A percentile compares a stretch with the other conserved stretches of the same genome.
Conservation (phyloP, 768 basidiomycete genomes). For the Naganishia randhawae region DNA sequence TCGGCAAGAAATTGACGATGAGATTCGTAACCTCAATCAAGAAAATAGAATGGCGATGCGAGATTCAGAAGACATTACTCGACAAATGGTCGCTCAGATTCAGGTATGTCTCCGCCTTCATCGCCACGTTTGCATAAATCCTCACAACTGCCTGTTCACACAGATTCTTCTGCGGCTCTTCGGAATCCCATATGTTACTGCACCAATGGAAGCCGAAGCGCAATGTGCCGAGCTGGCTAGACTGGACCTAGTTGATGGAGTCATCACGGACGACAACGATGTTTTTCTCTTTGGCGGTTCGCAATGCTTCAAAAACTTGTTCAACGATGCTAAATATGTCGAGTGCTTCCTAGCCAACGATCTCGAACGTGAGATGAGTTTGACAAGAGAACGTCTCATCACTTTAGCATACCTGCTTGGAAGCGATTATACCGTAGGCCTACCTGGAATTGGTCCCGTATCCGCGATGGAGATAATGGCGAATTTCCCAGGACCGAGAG, state of each 20-base stretch:
- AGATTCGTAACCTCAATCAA: slow-evolving; percentile 73
- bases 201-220: slow-evolving; percentile 99
- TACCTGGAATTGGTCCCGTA: slow-evolving; percentile 89
- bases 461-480: slow-evolving; percentile 91
- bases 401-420: slow-evolving; percentile 89
- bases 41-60: slow-evolving; percentile 84
- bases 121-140: slow-evolving; percentile 42
- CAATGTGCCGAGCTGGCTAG: slow-evolving; percentile 89
- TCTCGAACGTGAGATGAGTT: slow-evolving; percentile 76
- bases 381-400: slow-evolving; percentile 80
- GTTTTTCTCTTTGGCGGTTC: slow-evolving; percentile 95
- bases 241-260: slow-evolving; percentile 84
- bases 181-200: slow-evolving; percentile 96
- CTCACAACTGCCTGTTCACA: neutral
- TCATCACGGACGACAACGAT: slow-evolving; percentile 98
- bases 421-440: slow-evolving; percentile 91
- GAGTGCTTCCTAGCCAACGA: slow-evolving; percentile 88
- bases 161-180: slow-evolving; percentile 77
- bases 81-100: slow-evolving; percentile 86
- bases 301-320: slow-evolving; percentile 99
- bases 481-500: slow-evolving; percentile 83
- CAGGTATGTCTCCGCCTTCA: slow-evolving; percentile 45
- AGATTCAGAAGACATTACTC: slow-evolving; percentile 90
- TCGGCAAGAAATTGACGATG: slow-evolving; percentile 82
- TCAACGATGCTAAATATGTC: slow-evolving; percentile 97